A percentile compares a stretch with the other conserved stretches of the same genome.
These are phyloP conservation scores for Backusella australiensis DNA, from an alignment of 192 early-diverging fungal species.

Conservation along the genomic window DNA sequence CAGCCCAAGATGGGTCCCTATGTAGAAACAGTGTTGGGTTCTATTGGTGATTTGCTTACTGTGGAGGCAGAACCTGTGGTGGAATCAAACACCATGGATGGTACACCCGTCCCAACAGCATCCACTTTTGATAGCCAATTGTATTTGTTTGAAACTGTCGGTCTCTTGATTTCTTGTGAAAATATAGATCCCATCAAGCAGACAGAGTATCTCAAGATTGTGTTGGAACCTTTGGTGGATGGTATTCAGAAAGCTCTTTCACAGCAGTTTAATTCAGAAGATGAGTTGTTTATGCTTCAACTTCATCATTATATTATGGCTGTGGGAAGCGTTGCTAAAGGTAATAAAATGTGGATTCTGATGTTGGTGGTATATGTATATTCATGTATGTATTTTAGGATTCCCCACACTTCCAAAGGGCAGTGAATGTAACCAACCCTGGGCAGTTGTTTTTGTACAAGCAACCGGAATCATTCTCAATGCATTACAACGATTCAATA, in stretches of 20 bases:
- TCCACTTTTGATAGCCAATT: conserved; percentile 78
- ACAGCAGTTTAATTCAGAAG: conserved; percentile 61
- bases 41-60: conserved; percentile 70
- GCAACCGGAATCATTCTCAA: conserved; percentile 74
- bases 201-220: conserved; percentile 65
- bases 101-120: conserved; percentile 35
- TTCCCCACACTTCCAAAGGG: conserved; percentile 55
- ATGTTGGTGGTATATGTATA: too few species aligned
- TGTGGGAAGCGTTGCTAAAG: conserved; percentile 82
- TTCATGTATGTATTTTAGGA: conserved; percentile 22
- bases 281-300: conserved; percentile 68
- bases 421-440: conserved; percentile 42
- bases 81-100: conserved; percentile 41
- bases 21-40: conserved; percentile 61
- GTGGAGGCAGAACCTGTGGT: conserved; percentile 61
- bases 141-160: conserved; percentile 90
- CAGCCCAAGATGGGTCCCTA: conserved; percentile 54
- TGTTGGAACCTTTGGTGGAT: conserved; percentile 75
- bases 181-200: conserved; percentile 65
- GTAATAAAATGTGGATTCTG: conserved; percentile 31
- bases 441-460: conserved; percentile 75
- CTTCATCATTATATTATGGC: conserved; percentile 82
- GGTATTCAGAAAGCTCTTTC: conserved; percentile 75
- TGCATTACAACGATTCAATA: conserved; percentile 60
- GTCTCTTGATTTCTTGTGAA: conserved; percentile 85